Percentiles rank a stretch among this genome's conserved stretches.
phyloP scores from a whole-genome alignment of 805 yeast genomes.

The Teunomyces atbi region DNA sequence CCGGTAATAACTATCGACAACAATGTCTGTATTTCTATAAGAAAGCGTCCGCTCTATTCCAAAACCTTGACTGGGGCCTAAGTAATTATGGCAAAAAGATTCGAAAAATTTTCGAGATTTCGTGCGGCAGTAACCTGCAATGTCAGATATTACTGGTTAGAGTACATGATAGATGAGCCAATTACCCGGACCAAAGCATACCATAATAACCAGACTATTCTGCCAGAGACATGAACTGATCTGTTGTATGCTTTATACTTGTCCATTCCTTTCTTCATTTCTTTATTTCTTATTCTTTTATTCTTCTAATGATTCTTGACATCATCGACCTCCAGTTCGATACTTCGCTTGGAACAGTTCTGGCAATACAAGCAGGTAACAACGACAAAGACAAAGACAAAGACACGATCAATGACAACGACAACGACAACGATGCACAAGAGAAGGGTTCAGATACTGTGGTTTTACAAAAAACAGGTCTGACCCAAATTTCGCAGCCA shows the following conservation, averaged over 20 bases:
- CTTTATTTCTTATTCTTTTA: too few species aligned
- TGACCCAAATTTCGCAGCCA: slow-evolving; percentile 3
- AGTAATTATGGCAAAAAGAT: slow-evolving; percentile 3
- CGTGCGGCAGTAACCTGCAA: slow-evolving; percentile 4
- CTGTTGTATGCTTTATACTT: too few species aligned
- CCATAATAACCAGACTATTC: neutral
- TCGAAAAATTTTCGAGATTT: slow-evolving; percentile 4
- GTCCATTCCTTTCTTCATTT: too few species aligned
- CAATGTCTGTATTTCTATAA: neutral
- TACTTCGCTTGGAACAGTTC: too few species aligned
- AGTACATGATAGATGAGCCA: neutral
- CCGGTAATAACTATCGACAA: neutral
- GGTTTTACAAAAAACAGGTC: neutral
- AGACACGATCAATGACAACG: too few species aligned
- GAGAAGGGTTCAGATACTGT: too few species aligned
- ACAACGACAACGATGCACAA: too few species aligned
- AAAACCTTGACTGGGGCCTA: neutral
- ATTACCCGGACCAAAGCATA: neutral
- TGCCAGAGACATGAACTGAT: neutral
- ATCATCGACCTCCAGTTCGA: too few species aligned
- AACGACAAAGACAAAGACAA: too few species aligned
- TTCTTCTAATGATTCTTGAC: too few species aligned
- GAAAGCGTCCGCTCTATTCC: neutral
- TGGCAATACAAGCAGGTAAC: too few species aligned
- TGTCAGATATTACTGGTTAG: neutral